These are phyloP conservation scores for Candida dubliniensis DNA, from an alignment of 1,139 yeast genomes.

Conservation along the genomic window DNA sequence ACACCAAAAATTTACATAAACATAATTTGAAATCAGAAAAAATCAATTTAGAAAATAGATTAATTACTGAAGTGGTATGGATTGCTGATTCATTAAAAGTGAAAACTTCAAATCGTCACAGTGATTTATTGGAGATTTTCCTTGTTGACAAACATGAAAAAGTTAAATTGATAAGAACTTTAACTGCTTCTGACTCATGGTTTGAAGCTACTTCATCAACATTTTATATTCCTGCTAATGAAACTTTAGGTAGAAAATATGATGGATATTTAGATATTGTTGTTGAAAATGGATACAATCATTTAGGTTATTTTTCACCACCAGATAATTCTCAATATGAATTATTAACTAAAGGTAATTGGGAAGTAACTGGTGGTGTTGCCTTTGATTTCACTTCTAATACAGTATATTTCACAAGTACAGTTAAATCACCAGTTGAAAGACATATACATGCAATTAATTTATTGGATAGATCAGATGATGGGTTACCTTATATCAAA, in stretches of 20 bases:
- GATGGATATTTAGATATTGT: constrained; percentile 60
- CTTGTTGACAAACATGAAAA: constrained; percentile 33
- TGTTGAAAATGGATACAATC: constrained; percentile 54
- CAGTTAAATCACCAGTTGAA: constrained; percentile 52
- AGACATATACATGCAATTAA: constrained; percentile 53
- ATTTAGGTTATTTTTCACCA: constrained; percentile 58
- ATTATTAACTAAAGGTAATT: constrained; percentile 49
- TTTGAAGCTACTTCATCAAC: constrained; percentile 84
- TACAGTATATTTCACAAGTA: constrained; percentile 48
- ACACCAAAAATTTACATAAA: constrained; percentile 14
- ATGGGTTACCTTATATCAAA: constrained; percentile 31
- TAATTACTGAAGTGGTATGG: constrained; percentile 48
- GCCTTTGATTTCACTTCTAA: constrained; percentile 45
- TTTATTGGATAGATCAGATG: constrained; percentile 29
- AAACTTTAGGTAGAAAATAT: constrained; percentile 33
- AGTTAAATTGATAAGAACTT: constrained; percentile 35
- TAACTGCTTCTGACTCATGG: constrained; percentile 48
- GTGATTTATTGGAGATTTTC: constrained; percentile 42
- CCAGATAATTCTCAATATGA: constrained; percentile 42
- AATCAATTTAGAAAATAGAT: constrained; percentile 24
- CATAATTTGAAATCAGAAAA: constrained; percentile 24
- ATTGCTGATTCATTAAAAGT: constrained; percentile 37
- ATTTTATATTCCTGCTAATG: constrained; percentile 64
- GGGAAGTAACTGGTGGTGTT: constrained; percentile 57
- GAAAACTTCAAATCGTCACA: constrained; percentile 45